phyloP scores from a whole-genome alignment of 1,139 yeast species.

The Taiozyma sp. region DNA sequence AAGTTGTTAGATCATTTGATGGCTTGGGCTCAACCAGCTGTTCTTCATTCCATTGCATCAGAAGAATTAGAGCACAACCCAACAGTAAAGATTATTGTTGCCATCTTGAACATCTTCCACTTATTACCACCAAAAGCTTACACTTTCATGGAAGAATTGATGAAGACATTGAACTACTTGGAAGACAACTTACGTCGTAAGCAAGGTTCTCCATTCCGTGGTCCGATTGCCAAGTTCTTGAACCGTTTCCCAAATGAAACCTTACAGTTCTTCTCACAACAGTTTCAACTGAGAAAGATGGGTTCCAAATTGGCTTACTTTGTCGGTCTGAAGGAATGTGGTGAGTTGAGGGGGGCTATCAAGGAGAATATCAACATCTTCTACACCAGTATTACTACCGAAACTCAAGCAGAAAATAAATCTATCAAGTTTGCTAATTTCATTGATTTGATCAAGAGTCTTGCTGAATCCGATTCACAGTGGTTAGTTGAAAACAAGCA shows the following conservation, averaged over 20 bases:
- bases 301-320: conserved; percentile 65
- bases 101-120: conserved; percentile 89
- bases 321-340: conserved; percentile 55
- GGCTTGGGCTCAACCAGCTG: conserved; percentile 93
- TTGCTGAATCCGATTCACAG: conserved; percentile 46
- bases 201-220: conserved; percentile 83
- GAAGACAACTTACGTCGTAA: conserved; percentile 86
- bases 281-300: conserved; percentile 61
- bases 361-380: conserved; percentile 45
- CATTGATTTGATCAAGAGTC: conserved; percentile 56
- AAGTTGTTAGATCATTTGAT: conserved; percentile 88
- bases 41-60: conserved; percentile 64
- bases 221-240: conserved; percentile 85
- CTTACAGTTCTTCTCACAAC: conserved; percentile 62
- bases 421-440: conserved; percentile 67
- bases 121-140: conserved; percentile 88
- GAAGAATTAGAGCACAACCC: conserved; percentile 77
- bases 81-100: conserved; percentile 81
- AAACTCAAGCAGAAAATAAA: conserved; percentile 47
- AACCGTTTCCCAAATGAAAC: conserved; percentile 80
- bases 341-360: conserved; percentile 49
- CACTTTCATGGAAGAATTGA: conserved; percentile 84
- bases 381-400: conserved; percentile 36
- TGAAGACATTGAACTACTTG: conserved; percentile 68
- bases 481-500: conserved; percentile 62